Evolutionary conservation across 805 yeast species (phyloP).

Genomic region (Middelhovenomyces tepae): DNA sequence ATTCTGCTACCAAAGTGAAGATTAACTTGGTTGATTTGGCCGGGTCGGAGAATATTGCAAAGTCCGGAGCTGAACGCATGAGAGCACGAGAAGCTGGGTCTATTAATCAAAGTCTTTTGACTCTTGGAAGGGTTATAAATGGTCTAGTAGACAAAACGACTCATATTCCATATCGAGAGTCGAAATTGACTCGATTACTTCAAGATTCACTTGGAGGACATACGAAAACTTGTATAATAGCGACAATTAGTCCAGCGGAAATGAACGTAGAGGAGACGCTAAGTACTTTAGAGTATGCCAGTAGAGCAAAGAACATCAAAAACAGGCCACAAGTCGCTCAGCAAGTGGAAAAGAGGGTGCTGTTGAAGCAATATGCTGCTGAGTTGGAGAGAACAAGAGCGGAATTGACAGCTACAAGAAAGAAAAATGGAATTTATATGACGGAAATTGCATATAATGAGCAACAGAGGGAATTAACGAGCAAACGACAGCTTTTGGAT

Average conservation of each 20-base stretch:
- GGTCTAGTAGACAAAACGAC: constrained; percentile 50
- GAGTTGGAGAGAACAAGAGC: constrained; percentile 48
- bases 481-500: constrained; percentile 39
- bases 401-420: constrained; percentile 55
- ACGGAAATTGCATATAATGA: constrained; percentile 41
- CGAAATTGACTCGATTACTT: constrained; percentile 66
- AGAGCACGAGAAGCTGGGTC: constrained; percentile 92
- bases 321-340: constrained; percentile 63
- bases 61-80: constrained; percentile 80
- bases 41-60: constrained; percentile 81
- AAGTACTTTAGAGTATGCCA: constrained; percentile 81
- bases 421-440: constrained; percentile 58
- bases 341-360: constrained; percentile 40
- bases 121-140: constrained; percentile 85
- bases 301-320: constrained; percentile 72
- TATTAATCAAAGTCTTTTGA: constrained; percentile 77
- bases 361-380: constrained; percentile 44
- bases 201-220: constrained; percentile 85
- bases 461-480: constrained; percentile 38
- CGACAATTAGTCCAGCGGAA: constrained; percentile 79
- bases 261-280: constrained; percentile 71
- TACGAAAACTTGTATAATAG: constrained; percentile 79
- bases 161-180: constrained; percentile 82
- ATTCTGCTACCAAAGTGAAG: constrained; percentile 49
- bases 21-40: constrained; percentile 88